These are phyloP conservation scores for Thielaviopsis punctulata DNA, from an alignment of 2,329 filamentous ascomycete genomes.

Conservation along the genomic window DNA sequence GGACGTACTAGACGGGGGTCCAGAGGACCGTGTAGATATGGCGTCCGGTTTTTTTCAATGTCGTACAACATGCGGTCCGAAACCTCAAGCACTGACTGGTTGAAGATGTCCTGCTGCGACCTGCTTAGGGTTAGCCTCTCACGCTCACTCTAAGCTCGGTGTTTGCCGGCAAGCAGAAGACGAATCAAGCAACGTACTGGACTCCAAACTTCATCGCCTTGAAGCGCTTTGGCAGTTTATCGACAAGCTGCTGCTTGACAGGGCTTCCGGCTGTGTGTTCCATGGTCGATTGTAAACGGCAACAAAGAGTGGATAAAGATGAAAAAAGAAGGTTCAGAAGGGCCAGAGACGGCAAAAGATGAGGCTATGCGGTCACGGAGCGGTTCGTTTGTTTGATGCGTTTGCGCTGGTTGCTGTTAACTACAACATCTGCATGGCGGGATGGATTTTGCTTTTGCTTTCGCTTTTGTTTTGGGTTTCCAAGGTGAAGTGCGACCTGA, in stretches of 20 bases:
- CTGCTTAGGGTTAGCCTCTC: constrained; percentile 23
- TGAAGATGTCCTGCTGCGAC: constrained; percentile 85
- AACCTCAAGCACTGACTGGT: constrained; percentile 85
- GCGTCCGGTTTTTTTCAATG: constrained; percentile 57
- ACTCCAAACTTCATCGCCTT: constrained; percentile 89
- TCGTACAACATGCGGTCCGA: constrained; percentile 92
- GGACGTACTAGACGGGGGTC: constrained; percentile 54
- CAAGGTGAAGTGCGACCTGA: not conserved
- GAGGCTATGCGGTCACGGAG: not conserved
- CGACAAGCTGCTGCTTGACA: constrained; percentile 75
- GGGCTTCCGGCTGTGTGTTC: constrained; percentile 18
- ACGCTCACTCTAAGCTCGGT: not conserved
- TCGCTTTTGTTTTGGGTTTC: no score
- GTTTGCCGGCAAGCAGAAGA: not conserved
- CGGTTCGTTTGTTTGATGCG: not conserved
- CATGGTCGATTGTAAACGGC: constrained; percentile 4
- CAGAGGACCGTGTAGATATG: constrained; percentile 69
- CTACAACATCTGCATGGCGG: constrained; percentile 10
- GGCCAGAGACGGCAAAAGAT: not conserved
- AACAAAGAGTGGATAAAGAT: not conserved
- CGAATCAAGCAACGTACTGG: constrained; percentile 36
- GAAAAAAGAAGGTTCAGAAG: not conserved
- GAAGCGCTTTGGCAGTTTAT: constrained; percentile 79
- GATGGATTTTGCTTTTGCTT: not conserved
- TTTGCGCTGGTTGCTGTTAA: constrained; percentile 3